Conservation (phyloP, 768 basidiomycete genomes). For the Pisolithus tinctorius region DNA sequence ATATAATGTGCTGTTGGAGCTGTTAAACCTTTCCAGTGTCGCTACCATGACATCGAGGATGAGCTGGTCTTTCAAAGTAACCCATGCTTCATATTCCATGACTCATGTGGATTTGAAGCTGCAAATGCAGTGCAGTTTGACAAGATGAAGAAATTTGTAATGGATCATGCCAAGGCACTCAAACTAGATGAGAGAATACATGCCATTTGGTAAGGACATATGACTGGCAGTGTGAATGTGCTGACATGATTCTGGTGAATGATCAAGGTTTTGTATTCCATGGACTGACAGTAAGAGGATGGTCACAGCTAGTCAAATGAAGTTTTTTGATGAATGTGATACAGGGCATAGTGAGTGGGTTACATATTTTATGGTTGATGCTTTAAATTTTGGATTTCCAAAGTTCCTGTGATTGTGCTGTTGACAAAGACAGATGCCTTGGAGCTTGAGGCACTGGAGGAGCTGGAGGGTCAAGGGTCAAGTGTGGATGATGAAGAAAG, state of each 20-base stretch:
- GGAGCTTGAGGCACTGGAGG: slow-evolving; percentile 12
- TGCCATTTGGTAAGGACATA: slow-evolving; percentile 30
- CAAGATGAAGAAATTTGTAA: slow-evolving; percentile 27
- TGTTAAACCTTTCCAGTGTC: slow-evolving; percentile 10
- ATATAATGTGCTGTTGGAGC: neutral
- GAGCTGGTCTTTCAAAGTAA: slow-evolving; percentile 27
- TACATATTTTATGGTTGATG: neutral
- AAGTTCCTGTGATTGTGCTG: slow-evolving; percentile 34
- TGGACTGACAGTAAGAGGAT: slow-evolving; percentile 19
- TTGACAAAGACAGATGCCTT: slow-evolving; percentile 34
- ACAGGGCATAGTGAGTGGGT: slow-evolving; percentile 5
- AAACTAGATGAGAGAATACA: slow-evolving; percentile 26
- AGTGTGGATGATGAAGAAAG: slow-evolving; percentile 5
- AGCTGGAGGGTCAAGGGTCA: slow-evolving; percentile 7
- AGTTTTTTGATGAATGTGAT: slow-evolving; percentile 23
- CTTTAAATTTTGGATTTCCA: neutral
- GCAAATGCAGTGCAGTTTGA: slow-evolving; percentile 24
- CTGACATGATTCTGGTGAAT: neutral
- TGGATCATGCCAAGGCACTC: slow-evolving; percentile 10
- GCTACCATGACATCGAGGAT: slow-evolving; percentile 27
- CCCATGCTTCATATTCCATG: slow-evolving; percentile 33
- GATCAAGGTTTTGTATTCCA: slow-evolving; percentile 33
- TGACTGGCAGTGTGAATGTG: neutral
- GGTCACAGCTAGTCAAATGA: slow-evolving; percentile 21
- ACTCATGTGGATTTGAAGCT: slow-evolving; percentile 35